These are phyloP conservation scores for Fraxinus albicans DNA, from an alignment of 305 asterid species.

Conservation along the genomic window DNA sequence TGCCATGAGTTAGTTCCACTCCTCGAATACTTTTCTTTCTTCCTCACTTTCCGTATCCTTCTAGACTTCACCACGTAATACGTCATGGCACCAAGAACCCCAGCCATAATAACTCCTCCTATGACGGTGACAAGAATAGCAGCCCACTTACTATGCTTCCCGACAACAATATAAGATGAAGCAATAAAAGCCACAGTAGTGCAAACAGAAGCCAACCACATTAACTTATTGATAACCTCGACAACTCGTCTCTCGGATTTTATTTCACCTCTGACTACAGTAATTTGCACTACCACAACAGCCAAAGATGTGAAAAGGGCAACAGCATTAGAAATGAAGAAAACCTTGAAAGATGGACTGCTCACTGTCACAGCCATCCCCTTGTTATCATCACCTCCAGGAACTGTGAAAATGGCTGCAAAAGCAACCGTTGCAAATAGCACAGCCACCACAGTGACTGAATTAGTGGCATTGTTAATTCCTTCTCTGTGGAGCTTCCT, in stretches of 20 bases:
- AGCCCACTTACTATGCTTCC: slow-evolving; percentile 63
- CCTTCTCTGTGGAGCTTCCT: slow-evolving; percentile 86
- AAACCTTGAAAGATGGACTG: slow-evolving; percentile 59
- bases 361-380: slow-evolving; percentile 69
- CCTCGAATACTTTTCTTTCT: slow-evolving; percentile 56
- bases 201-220: slow-evolving; percentile 93
- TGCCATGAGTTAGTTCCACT: slow-evolving; percentile 56
- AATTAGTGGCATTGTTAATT: slow-evolving; percentile 82
- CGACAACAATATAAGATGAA: slow-evolving; percentile 68
- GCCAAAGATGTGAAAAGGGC: slow-evolving; percentile 84
- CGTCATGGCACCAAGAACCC: slow-evolving; percentile 74
- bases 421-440: slow-evolving; percentile 87
- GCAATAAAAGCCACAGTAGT: slow-evolving; percentile 83
- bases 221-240: slow-evolving; percentile 74
- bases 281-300: slow-evolving; percentile 81
- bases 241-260: slow-evolving; percentile 80
- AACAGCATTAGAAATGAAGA: slow-evolving; percentile 75
- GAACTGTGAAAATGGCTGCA: slow-evolving; percentile 77
- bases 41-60: slow-evolving; percentile 59
- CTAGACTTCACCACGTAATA: slow-evolving; percentile 69
- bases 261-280: slow-evolving; percentile 75
- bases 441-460: slow-evolving; percentile 82
- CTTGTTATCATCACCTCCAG: slow-evolving; percentile 57
- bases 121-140: slow-evolving; percentile 59
- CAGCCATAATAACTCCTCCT: slow-evolving; percentile 63